These are phyloP conservation scores for Ganoderma sinense DNA, from an alignment of 1,284 basidiomycete genomes.

Conservation along the genomic window DNA sequence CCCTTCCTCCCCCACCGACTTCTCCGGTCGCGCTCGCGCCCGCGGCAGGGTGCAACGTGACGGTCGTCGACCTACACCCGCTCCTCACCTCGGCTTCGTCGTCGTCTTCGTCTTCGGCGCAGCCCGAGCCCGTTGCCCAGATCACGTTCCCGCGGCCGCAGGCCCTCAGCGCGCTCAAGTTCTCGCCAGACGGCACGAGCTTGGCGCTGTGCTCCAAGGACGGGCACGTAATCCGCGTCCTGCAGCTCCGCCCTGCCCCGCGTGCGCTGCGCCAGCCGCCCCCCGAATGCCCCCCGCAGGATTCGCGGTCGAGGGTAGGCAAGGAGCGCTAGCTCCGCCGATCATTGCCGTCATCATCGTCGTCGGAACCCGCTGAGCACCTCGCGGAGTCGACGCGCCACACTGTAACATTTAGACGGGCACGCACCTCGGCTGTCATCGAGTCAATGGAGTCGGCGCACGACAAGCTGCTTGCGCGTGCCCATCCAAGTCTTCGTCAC, in stretches of 20 bases:
- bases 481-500: conserved; percentile 78
- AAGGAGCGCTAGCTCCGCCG: conserved; percentile 1
- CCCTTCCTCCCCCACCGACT: conserved; percentile 33
- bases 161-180: conserved; percentile 59
- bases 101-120: conserved; percentile 6
- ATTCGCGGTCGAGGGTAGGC: not conserved
- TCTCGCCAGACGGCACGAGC: conserved; percentile 66
- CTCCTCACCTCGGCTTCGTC: conserved; percentile 43
- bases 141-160: conserved; percentile 57
- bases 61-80: conserved; percentile 61
- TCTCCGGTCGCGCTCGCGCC: conserved; percentile 21
- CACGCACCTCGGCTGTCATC: conserved; percentile 73
- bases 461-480: conserved; percentile 70
- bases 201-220: conserved; percentile 66
- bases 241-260: conserved; percentile 55
- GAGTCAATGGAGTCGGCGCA: conserved; percentile 63
- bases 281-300: conserved; percentile 9
- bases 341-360: not conserved
- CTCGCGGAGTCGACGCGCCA: conserved; percentile 57
- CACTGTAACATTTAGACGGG: conserved; percentile 74
- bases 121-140: conserved; percentile 50
- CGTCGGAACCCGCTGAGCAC: conserved; percentile 11
- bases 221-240: conserved; percentile 67
- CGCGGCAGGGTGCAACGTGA: conserved; percentile 50
- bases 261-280: conserved; percentile 24